A percentile compares a stretch with the other conserved stretches of the same genome.
phyloP scores from a whole-genome alignment of 2,329 filamentous ascomycete genomes.

The Stagonosporopsis chrysanthemi region DNA sequence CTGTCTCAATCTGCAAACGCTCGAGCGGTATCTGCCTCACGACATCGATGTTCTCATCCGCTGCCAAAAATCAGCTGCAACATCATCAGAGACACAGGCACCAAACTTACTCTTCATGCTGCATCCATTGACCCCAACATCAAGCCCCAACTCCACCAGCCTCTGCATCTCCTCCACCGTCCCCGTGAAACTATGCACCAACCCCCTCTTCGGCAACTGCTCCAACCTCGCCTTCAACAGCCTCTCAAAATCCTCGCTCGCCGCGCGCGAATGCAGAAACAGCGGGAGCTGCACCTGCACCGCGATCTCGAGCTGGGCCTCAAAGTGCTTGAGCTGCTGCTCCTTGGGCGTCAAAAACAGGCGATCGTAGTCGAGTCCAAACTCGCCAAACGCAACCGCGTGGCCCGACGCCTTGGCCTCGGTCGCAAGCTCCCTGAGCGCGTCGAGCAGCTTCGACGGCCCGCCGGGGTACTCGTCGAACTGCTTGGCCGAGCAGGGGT shows the following conservation, averaged over 20 bases:
- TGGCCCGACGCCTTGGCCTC: slow-evolving; percentile 65
- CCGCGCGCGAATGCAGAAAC: slow-evolving; percentile 91
- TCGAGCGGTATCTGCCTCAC: slow-evolving; percentile 81
- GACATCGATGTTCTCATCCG: slow-evolving; percentile 78
- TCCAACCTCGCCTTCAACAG: slow-evolving; percentile 71
- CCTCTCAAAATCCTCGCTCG: slow-evolving; percentile 66
- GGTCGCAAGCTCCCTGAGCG: slow-evolving; percentile 70
- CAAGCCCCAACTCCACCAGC: slow-evolving; percentile 79
- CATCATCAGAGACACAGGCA: background rate
- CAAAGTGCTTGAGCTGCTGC: slow-evolving; percentile 85
- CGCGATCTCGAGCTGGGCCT: slow-evolving; percentile 80
- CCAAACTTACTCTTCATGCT: slow-evolving; percentile 76
- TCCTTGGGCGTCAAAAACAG: slow-evolving; percentile 81
- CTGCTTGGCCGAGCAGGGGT: slow-evolving; percentile 84
- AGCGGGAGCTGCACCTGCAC: slow-evolving; percentile 80
- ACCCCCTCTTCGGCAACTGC: slow-evolving; percentile 74
- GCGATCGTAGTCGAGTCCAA: slow-evolving; percentile 95
- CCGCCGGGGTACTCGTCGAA: slow-evolving; percentile 73
- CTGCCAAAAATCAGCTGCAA: slow-evolving; percentile 22
- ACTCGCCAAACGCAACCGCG: slow-evolving; percentile 86
- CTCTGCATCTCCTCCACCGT: slow-evolving; percentile 83
- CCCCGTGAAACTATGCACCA: slow-evolving; percentile 96
- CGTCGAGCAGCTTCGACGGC: slow-evolving; percentile 61
- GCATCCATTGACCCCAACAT: slow-evolving; percentile 96
- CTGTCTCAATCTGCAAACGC: slow-evolving; percentile 90